Base-by-base conservation (phyloP, 805 yeast species). In the Torulaspora gathmanii region DNA sequence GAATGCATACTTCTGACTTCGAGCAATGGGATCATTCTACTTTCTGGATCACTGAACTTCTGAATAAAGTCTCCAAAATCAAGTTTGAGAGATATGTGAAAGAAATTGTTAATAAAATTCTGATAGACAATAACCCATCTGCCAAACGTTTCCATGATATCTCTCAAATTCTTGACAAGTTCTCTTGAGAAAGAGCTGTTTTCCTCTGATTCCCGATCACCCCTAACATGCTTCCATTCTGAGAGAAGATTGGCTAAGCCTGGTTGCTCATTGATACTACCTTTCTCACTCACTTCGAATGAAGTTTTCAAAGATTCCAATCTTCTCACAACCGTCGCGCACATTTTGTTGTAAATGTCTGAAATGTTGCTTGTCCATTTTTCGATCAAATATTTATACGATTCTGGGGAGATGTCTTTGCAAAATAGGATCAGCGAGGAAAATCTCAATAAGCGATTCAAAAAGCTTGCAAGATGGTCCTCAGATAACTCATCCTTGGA, bases 381-480 rank as follows among this genome's bases (percentile, higher is more conserved):
- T 4, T 58, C 63, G 22, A 78, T 48, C 13, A 82, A 60, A 1
- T 65, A 64, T 30, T 61, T 47, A 60, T 74, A 85, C 4, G 75
- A 73, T 2, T 63, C 63, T 0, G 66, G 63, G 2, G 84, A 77
- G 3, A 78, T 68, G 40, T 78, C 79, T 50, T 81, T 84, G 17
- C 83, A 72, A 56, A 83, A 83, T 1, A 80, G 65, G 1, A 77
- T 63, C 20, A 79, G 55, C 0, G 82, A 79, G 11, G 77, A 64
- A 38, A 72, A 72, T 1, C 73, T 69, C 43, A 78, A 39, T 22
- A 77, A 46, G n/a, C 65, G 61, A 0, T 74, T 58, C 26, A 76
- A 54, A 11, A 67, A 63, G 27, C 63, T 56, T 4, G 56, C 46
- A 13, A 65, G 52, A 23, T 57, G 57, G 12, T 59, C 63, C 33